These are phyloP conservation scores for Sporormia fimetaria DNA, from an alignment of 495 filamentous ascomycete species.

Conservation along the genomic window DNA sequence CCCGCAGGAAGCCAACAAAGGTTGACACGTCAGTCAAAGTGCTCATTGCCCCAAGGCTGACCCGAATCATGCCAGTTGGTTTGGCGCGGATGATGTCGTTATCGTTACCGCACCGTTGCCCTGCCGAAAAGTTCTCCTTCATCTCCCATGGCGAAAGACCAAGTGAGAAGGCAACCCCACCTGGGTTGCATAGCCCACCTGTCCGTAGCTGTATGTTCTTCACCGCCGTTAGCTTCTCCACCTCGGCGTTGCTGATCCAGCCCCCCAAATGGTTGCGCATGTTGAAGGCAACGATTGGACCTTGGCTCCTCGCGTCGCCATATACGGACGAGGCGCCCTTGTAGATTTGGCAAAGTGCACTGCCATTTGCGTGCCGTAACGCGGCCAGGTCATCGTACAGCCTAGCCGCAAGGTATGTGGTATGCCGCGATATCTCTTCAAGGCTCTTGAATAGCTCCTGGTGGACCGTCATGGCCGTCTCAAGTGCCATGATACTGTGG, in stretches of 20 bases:
- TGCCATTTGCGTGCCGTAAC: conserved; percentile 57
- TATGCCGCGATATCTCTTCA: conserved; percentile 60
- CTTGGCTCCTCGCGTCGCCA: conserved; percentile 42
- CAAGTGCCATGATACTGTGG: conserved; percentile 75
- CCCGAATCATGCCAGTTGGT: conserved; percentile 75
- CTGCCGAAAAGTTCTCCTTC: conserved; percentile 65
- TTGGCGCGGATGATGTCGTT: conserved; percentile 72
- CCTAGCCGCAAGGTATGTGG: conserved; percentile 48
- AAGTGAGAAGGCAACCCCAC: conserved; percentile 61
- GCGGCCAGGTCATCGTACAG: conserved; percentile 48
- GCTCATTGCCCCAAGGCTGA: conserved; percentile 82
- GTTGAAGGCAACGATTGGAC: conserved; percentile 80
- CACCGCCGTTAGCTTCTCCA: conserved; percentile 70
- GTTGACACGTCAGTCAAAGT: conserved; percentile 60
- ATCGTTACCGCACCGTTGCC: conserved; percentile 54
- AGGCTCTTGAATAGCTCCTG: conserved; percentile 58
- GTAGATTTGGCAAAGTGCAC: conserved; percentile 56
- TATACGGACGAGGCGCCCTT: conserved; percentile 35
- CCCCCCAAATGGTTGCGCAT: conserved; percentile 51
- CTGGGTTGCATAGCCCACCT: conserved; percentile 84
- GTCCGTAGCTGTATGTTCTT: conserved; percentile 73
- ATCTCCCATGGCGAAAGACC: conserved; percentile 66
- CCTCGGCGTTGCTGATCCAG: conserved; percentile 70
- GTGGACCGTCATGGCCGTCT: conserved; percentile 60
- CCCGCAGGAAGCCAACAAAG: conserved; percentile 58